Conservation (phyloP, 2,329 filamentous ascomycete species). For the Hypoxylon sp. region DNA sequence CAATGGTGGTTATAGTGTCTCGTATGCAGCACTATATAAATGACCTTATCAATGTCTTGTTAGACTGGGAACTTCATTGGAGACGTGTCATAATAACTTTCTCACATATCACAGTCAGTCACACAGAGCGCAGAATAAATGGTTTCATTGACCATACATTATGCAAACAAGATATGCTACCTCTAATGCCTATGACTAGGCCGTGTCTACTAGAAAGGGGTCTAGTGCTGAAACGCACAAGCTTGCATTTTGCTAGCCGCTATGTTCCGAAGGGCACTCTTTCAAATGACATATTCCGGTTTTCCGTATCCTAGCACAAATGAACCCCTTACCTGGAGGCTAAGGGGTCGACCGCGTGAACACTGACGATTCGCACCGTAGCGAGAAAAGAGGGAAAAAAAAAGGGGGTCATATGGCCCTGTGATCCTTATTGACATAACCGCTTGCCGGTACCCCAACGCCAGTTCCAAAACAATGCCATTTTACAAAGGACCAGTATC, state of each 20-base stretch:
- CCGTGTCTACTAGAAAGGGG: constrained; percentile 9
- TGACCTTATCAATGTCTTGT: too few relatives aligned
- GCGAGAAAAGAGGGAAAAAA: constrained; percentile 17
- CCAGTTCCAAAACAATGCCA: constrained; percentile 42
- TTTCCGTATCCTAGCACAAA: constrained; percentile 45
- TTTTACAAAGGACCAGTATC: constrained; percentile 43
- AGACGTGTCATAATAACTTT: too few relatives aligned
- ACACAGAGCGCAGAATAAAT: constrained; percentile 2
- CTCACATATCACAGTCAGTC: not conserved
- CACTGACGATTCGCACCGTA: constrained; percentile 31
- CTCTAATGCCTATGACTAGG: constrained; percentile 21
- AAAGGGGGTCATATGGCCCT: constrained; percentile 14
- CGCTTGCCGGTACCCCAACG: constrained; percentile 41
- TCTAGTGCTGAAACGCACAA: constrained; percentile 14
- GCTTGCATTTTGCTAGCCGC: constrained; percentile 31
- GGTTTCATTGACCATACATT: constrained; percentile 31
- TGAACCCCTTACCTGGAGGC: constrained; percentile 30
- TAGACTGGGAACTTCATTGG: too few relatives aligned
- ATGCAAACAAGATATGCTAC: constrained; percentile 28
- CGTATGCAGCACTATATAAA: too few relatives aligned
- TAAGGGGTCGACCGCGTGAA: constrained; percentile 21
- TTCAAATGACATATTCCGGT: constrained; percentile 26
- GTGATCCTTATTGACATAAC: constrained; percentile 38
- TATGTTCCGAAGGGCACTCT: constrained; percentile 27
- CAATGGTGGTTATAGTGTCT: too few relatives aligned